Conservation (phyloP, 1,284 basidiomycete species). For the Cutaneotrichosporon arboriforme region DNA sequence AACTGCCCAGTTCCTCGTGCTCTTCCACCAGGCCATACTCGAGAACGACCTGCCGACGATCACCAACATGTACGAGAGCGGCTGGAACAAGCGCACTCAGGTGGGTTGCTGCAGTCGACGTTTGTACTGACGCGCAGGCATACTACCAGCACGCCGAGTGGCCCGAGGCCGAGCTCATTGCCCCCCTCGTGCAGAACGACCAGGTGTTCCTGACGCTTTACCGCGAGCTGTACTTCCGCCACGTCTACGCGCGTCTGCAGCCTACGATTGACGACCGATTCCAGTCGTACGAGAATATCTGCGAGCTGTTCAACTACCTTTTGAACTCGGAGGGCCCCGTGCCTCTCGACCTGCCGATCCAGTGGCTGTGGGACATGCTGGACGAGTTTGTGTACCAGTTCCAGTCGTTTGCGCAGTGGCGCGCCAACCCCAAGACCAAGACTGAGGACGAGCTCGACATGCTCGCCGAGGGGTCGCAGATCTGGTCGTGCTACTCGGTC, state of each 20-base stretch:
- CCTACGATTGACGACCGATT: constrained; percentile 96
- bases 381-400: constrained; percentile 99
- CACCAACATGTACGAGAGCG: constrained; percentile 85
- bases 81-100: constrained; percentile 86
- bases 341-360: constrained; percentile 82
- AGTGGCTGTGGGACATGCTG: constrained; percentile 98
- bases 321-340: constrained; percentile 91
- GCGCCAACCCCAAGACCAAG: constrained; percentile 77
- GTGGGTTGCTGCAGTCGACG: constrained; percentile 13
- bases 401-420: constrained; percentile 89
- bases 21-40: constrained; percentile 73
- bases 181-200: constrained; percentile 88
- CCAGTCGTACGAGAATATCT: constrained; percentile 98
- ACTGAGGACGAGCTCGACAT: constrained; percentile 80
- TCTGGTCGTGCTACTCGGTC: constrained; percentile 97
- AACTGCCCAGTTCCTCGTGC: constrained; percentile 70
- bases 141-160: constrained; percentile 91
- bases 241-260: constrained; percentile 90
- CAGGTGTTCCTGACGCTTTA: constrained; percentile 94
- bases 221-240: constrained; percentile 59
- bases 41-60: constrained; percentile 84
- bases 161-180: constrained; percentile 94
- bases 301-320: constrained; percentile 95
- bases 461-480: constrained; percentile 67
- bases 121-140: constrained; percentile 58